phyloP scores from a whole-genome alignment of 306 rosid genomes.

The Glycine soja region DNA sequence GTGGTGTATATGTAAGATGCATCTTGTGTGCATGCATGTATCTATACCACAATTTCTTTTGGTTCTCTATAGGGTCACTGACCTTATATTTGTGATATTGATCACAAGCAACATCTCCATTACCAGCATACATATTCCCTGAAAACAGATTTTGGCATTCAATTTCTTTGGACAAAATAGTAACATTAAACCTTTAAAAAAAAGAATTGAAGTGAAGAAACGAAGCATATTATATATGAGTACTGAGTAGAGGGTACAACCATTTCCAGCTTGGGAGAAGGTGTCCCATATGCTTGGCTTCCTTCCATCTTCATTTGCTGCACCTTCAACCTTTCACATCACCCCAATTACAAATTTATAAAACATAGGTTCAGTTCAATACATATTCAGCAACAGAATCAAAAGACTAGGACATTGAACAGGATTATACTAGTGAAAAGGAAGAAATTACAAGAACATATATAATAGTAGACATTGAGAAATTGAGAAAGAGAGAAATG shows the following conservation, averaged over 20 bases:
- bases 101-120: constrained; percentile 43
- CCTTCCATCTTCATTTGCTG: constrained; percentile 53
- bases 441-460: background rate
- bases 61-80: background rate
- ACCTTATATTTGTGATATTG: constrained; percentile 58
- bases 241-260: constrained; percentile 11
- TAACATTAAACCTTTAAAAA: too few relatives aligned
- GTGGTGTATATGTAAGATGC: background rate
- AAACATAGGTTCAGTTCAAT: background rate
- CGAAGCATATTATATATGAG: background rate
- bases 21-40: background rate
- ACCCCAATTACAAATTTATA: background rate
- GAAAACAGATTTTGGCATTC: background rate
- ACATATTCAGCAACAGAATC: background rate
- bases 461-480: background rate
- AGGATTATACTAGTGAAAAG: background rate
- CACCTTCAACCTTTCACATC: constrained; percentile 50
- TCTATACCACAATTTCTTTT: background rate
- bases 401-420: background rate
- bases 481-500: background rate
- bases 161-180: background rate
- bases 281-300: constrained; percentile 59
- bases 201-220: background rate
- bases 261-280: constrained; percentile 37
- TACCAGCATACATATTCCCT: constrained; percentile 7